A percentile compares a stretch with the other conserved stretches of the same genome.
phyloP scores from a whole-genome alignment of 768 basidiomycete species.

The Leccinum disarticulatum region DNA sequence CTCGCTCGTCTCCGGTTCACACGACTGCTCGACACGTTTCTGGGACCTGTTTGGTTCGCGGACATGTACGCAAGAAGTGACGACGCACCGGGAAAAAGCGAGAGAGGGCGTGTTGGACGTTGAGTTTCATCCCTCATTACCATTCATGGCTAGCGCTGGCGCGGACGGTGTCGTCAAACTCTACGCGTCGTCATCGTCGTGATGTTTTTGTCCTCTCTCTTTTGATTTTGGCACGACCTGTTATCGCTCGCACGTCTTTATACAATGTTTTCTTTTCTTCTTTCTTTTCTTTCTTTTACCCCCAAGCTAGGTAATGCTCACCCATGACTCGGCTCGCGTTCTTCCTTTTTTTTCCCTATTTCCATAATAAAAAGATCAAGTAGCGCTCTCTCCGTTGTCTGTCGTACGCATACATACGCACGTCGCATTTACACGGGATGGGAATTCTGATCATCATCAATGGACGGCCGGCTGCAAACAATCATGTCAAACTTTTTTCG shows the following conservation, averaged over 20 bases:
- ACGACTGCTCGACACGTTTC: constrained; percentile 92
- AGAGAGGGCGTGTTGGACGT: constrained; percentile 90
- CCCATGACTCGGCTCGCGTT: constrained; percentile 8
- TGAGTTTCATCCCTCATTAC: constrained; percentile 78
- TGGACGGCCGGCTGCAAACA: not conserved
- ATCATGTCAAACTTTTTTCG: not conserved
- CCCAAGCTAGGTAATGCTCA: constrained; percentile 13
- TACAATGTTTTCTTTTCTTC: not conserved
- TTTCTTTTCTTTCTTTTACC: not conserved
- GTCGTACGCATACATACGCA: constrained; percentile 11
- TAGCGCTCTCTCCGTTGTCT: constrained; percentile 8
- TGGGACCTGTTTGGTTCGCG: constrained; percentile 87
- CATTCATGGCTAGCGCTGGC: constrained; percentile 92
- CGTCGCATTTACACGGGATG: not conserved
- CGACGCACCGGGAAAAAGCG: constrained; percentile 85
- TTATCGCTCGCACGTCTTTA: not conserved
- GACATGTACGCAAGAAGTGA: constrained; percentile 86
- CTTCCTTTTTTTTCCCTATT: not conserved
- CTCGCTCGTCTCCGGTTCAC: constrained; percentile 84
- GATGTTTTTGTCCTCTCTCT: not conserved
- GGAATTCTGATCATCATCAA: not conserved
- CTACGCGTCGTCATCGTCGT: constrained; percentile 86
- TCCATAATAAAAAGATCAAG: not conserved
- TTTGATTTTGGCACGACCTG: not conserved
- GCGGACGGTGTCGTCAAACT: constrained; percentile 93